Percentiles rank a stretch among this genome's conserved stretches.
Evolutionary conservation across 2,329 filamentous ascomycete genomes (phyloP).

Genomic region (Macrophomina pseudophaseolina): DNA sequence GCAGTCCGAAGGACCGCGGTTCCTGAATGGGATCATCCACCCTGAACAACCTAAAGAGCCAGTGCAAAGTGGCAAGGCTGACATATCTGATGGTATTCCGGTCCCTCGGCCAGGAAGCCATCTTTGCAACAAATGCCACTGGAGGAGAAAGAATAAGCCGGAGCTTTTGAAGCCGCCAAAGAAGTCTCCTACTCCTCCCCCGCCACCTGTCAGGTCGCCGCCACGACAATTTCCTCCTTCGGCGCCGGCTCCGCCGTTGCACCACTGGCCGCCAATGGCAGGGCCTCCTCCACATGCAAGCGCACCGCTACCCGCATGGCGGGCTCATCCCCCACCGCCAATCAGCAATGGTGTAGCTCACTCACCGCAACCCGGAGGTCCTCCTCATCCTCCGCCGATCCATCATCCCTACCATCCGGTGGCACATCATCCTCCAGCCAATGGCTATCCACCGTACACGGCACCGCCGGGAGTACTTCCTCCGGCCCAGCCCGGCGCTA

Average conservation of each 20-base stretch:
- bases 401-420: slow-evolving; percentile 37
- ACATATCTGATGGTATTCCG: slow-evolving; percentile 31
- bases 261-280: slow-evolving; percentile 35
- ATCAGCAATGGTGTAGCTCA: slow-evolving; percentile 41
- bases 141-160: slow-evolving; percentile 48
- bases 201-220: slow-evolving; percentile 31
- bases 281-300: slow-evolving; percentile 32
- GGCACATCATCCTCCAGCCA: slow-evolving; percentile 38
- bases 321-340: slow-evolving; percentile 27
- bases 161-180: slow-evolving; percentile 37
- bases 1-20: slow-evolving; percentile 20
- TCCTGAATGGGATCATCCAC: slow-evolving; percentile 30
- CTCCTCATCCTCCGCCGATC: slow-evolving; percentile 32
- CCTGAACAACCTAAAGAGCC: slow-evolving; percentile 32
- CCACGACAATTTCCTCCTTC: slow-evolving; percentile 39
- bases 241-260: slow-evolving; percentile 30
- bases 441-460: slow-evolving; percentile 42
- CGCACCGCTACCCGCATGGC: slow-evolving; percentile 40
- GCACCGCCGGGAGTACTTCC: slow-evolving; percentile 36
- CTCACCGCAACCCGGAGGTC: slow-evolving; percentile 34
- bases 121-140: slow-evolving; percentile 57
- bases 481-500: slow-evolving; percentile 36
- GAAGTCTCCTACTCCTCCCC: slow-evolving; percentile 34
- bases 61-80: slow-evolving; percentile 31
- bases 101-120: slow-evolving; percentile 35